Evolutionary conservation across 192 early-diverging fungal species (phyloP), one percentile per base, ranked within the genome.

Genomic region (Coemansia sp.): DNA sequence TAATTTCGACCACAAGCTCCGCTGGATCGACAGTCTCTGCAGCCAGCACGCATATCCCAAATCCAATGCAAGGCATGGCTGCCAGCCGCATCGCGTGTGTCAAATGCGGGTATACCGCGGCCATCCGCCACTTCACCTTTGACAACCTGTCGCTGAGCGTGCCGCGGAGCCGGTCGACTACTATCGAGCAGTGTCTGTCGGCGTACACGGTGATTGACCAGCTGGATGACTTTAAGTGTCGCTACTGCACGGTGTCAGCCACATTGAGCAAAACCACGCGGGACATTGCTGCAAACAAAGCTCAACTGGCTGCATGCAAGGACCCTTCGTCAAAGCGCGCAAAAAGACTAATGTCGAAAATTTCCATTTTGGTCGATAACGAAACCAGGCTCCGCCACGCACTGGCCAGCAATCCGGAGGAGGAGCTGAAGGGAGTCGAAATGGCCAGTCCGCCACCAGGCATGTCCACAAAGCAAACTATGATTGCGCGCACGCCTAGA

Each of bases 401-500:
- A 22, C 52, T 67, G 11, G 54, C 59, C 2, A 61, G 25, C 25
- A 62, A 63, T 27, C 64, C 64, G 13, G 72, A 76, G 36, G 57
- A 46, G 7, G 63, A 71, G 13, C 59, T 77, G 14, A 45, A 46
- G 33, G 67, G 58, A 9, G 45, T 77, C 14, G 17, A 45, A 20
- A 50, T 77, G 26, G 46, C 24, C 9, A 42, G 33, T n/a, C 67
- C 63, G 29, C 55, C 43, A 17, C 57, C 58, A 3, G 51, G 67
- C 18, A 20, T 50, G 28, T 77, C 89, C 5, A 84, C 81, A 3
- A 91, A 91, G 51, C 88, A 92, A 48, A 85, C 85, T 10, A 85
- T 91, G 80, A 82, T 97, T 67, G 94, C 90, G 6, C 84, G 86
- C 23, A 80, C 92, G 2, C 94, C 94, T 4, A 78, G 73, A 24